phyloP scores from a whole-genome alignment of 106 monocot genomes.

The Vanilla planifolia region DNA sequence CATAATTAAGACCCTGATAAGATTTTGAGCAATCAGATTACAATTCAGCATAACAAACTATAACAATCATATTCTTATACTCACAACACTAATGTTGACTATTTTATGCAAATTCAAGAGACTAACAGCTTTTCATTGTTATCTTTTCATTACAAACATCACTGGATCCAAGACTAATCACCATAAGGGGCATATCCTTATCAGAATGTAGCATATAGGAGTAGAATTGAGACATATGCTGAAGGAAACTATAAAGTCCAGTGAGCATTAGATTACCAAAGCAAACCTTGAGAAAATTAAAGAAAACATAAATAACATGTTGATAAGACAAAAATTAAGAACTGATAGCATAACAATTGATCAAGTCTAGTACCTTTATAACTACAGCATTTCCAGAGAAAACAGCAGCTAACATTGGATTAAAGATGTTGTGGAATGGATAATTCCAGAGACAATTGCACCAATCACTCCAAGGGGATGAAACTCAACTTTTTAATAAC shows the following conservation, averaged over 20 bases:
- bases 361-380: constrained; percentile 62
- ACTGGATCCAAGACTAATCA: neutral
- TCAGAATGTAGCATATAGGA: neutral
- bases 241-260: neutral
- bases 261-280: neutral
- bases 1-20: too few relatives aligned
- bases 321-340: neutral
- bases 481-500: constrained; percentile 97
- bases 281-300: neutral
- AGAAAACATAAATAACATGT: neutral
- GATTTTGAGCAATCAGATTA: too few relatives aligned
- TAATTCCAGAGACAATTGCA: constrained; percentile 99
- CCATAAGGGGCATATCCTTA: neutral
- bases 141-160: neutral
- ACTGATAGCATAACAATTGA: neutral
- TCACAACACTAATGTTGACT: too few relatives aligned
- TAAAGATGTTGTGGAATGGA: constrained; percentile 97
- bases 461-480: constrained; percentile 97
- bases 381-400: constrained; percentile 96
- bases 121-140: neutral
- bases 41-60: too few relatives aligned
- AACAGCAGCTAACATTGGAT: constrained; percentile 95
- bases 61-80: too few relatives aligned
- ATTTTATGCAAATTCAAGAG: too few relatives aligned
- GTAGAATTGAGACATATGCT: too few relatives aligned